Conservation (phyloP, 768 basidiomycete genomes). For the Gymnopilus junonius region DNA sequence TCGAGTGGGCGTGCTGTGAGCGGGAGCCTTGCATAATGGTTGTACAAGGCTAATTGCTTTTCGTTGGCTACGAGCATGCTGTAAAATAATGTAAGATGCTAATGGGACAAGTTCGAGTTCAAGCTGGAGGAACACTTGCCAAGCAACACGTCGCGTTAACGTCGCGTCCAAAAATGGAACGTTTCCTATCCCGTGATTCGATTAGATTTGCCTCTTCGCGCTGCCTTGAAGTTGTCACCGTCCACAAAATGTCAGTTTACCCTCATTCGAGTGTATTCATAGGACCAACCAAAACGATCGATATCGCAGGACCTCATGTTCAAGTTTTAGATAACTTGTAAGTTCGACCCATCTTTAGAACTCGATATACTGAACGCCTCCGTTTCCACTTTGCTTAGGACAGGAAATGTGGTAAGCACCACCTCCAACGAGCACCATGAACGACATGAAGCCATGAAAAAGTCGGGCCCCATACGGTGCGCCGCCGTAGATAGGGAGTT, state of each 20-base stretch:
- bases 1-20: constrained; percentile 65
- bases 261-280: constrained; percentile 56
- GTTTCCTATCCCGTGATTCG: constrained; percentile 5
- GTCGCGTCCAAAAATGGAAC: constrained; percentile 3
- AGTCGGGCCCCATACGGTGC: constrained; percentile 63
- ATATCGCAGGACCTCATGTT: constrained; percentile 64
- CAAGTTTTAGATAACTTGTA: constrained; percentile 63
- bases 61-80: constrained; percentile 29
- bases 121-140: neutral
- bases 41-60: constrained; percentile 16
- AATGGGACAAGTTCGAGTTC: neutral
- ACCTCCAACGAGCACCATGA: constrained; percentile 38
- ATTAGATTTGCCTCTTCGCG: constrained; percentile 10
- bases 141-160: neutral
- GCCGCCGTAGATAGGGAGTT: constrained; percentile 51
- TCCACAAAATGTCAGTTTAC: constrained; percentile 20
- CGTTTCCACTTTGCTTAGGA: constrained; percentile 37
- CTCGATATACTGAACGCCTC: constrained; percentile 1
- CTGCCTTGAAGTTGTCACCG: neutral
- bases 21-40: constrained; percentile 28
- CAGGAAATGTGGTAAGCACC: constrained; percentile 54
- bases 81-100: neutral
- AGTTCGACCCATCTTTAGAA: neutral
- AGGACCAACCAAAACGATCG: constrained; percentile 38
- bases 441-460: constrained; percentile 36